These are phyloP conservation scores for Vaccinium vitisidaea DNA, from an alignment of 148 eudicot species.

Conservation along the genomic window DNA sequence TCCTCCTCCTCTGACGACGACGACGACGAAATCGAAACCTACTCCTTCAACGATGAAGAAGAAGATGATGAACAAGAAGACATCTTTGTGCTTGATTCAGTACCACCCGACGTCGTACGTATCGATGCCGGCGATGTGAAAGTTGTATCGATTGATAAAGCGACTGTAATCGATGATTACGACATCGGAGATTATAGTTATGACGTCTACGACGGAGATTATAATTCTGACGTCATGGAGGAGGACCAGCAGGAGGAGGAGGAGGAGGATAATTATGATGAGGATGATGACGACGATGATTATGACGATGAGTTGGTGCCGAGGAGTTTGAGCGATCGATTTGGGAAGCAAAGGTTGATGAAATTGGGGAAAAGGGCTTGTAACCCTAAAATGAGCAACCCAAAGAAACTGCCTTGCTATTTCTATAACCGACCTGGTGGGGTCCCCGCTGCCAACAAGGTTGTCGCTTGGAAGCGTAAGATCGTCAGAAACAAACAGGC, in stretches of 20 bases:
- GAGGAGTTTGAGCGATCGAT: slow-evolving; percentile 36
- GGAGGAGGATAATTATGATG: not conserved
- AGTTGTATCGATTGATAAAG: not conserved
- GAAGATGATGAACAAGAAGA: not conserved
- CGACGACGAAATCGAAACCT: slow-evolving; percentile 15
- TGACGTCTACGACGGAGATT: not conserved
- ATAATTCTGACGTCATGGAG: slow-evolving; percentile 13
- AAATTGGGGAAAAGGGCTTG: slow-evolving; percentile 66
- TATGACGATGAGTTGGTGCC: slow-evolving; percentile 78
- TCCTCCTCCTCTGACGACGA: slow-evolving; percentile 21
- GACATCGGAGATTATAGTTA: not conserved
- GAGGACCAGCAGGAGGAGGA: slow-evolving; percentile 16
- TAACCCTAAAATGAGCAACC: slow-evolving; percentile 37
- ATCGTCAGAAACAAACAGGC: not conserved
- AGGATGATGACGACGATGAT: slow-evolving; percentile 27
- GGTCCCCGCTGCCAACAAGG: slow-evolving; percentile 51
- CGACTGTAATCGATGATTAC: not conserved
- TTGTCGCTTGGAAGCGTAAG: slow-evolving; percentile 34
- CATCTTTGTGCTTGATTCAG: not conserved
- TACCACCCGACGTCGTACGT: not conserved
- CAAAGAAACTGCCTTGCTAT: slow-evolving; percentile 42
- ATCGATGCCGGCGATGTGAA: not conserved
- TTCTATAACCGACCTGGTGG: slow-evolving; percentile 43
- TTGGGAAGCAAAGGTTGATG: slow-evolving; percentile 58
- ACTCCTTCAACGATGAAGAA: not conserved